Conservation (phyloP, 306 rosid species). For the Fragaria ananassa region DNA sequence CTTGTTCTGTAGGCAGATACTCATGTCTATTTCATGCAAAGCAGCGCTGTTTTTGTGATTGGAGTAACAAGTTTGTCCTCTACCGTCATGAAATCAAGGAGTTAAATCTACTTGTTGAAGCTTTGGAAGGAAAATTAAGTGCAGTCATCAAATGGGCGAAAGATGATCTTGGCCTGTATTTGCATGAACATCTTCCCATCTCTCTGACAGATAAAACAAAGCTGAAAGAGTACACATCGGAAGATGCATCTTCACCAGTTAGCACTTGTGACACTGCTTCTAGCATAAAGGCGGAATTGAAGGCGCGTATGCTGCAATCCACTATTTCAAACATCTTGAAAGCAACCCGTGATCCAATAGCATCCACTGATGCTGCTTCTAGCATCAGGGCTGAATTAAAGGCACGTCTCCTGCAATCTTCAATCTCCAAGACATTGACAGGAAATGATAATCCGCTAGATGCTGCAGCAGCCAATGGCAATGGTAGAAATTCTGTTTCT, state of each 20-base stretch:
- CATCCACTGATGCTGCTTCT: constrained; percentile 2
- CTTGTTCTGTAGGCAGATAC: constrained; percentile 58
- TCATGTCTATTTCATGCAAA: constrained; percentile 77
- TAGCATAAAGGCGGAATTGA: constrained; percentile 30
- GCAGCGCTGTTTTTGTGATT: constrained; percentile 74
- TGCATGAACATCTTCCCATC: constrained; percentile 30
- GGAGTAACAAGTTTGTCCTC: constrained; percentile 51
- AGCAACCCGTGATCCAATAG: constrained; percentile 15
- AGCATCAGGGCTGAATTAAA: constrained; percentile 1
- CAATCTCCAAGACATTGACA: neutral
- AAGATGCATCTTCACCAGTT: constrained; percentile 1
- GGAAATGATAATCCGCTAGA: constrained; percentile 8
- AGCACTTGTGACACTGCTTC: neutral
- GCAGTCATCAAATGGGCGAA: constrained; percentile 71
- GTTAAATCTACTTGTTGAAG: constrained; percentile 65
- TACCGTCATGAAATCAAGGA: constrained; percentile 57
- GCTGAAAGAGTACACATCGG: constrained; percentile 20
- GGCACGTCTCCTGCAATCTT: constrained; percentile 14
- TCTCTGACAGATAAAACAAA: constrained; percentile 1
- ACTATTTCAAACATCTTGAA: constrained; percentile 21
- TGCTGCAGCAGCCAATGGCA: neutral
- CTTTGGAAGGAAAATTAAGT: constrained; percentile 69
- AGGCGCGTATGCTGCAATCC: constrained; percentile 33
- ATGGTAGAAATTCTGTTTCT: neutral
- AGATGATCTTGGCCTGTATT: constrained; percentile 55